Evolutionary conservation across 2,329 filamentous ascomycete species (phyloP), one percentile per base, ranked within the genome.

Genomic region (Sclerotinia nivalis): DNA sequence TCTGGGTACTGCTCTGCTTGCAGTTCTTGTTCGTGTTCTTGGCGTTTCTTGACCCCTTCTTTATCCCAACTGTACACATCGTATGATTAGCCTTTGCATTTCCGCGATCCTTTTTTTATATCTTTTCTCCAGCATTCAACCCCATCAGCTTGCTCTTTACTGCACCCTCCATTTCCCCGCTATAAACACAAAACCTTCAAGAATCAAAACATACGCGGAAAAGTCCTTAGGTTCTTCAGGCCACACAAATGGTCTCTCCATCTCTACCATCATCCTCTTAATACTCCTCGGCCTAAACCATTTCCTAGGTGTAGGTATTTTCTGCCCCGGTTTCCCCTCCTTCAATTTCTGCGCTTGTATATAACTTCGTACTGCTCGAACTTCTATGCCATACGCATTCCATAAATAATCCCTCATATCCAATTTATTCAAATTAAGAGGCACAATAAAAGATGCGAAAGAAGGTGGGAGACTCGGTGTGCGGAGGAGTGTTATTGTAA

Each of bases 181-280:
- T 6, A 69, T n/a, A 62, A 20, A 54, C 12, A 68, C 52, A 37
- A 43, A 67, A 62, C 68, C 69, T 62, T 56, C 10, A 34, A 56
- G 31, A 68, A 59, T 43, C 50, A 61, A 45, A 61, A 83, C 85
- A 70, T 82, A 93, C 79, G 83, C 81, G 70, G 84, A 79, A 72
- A 87, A 83, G 78, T 91, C 85, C 73, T 84, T 80, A 6, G 93
- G 91, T 74, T 84, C 80, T 73, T 88, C 86, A 0, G 96, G 96
- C 91, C 93, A 98, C 69, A 92, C 88, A 83, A 99, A 99, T 6
- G 94, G 93, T 83, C 90, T 84, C 72, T 86, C 88, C 83, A 99
- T 87, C 84, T 97, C 92, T 58, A 96, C 93, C 55, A 91, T 97
- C 96, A 99, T 99, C 80, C 90, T 91, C 87, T 99, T 99, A 77